Conservation (phyloP, 495 filamentous ascomycete genomes). For the Physcia stellaris region DNA sequence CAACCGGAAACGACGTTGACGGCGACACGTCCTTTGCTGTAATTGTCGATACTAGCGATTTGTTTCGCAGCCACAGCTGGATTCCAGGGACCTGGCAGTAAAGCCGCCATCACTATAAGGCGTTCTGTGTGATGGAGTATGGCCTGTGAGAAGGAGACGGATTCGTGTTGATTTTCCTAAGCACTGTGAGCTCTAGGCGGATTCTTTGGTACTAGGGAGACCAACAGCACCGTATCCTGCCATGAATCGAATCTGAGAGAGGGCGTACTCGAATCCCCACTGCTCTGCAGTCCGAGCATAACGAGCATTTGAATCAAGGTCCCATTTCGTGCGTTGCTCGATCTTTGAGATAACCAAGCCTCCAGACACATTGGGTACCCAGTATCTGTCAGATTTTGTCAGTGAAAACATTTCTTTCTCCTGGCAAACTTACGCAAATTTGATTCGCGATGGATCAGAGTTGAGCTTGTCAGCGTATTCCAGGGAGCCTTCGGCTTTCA, state of each 20-base stretch:
- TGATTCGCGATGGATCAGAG: constrained; percentile 16
- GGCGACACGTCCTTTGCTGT: constrained; percentile 29
- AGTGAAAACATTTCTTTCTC: not conserved
- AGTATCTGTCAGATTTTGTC: constrained; percentile 19
- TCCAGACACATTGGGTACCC: constrained; percentile 37
- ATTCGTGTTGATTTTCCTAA: constrained; percentile 31
- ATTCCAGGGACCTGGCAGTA: constrained; percentile 36
- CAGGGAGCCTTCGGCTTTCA: not conserved
- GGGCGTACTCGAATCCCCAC: constrained; percentile 32
- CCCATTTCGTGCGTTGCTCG: constrained; percentile 31
- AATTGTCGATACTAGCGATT: constrained; percentile 35
- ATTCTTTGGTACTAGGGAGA: not conserved
- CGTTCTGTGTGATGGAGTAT: constrained; percentile 27
- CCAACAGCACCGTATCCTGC: constrained; percentile 31
- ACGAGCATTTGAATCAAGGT: constrained; percentile 27
- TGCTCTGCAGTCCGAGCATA: constrained; percentile 32
- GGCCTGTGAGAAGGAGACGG: constrained; percentile 34
- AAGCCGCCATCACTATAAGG: constrained; percentile 33
- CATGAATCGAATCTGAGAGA: constrained; percentile 36
- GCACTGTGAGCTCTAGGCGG: not conserved
- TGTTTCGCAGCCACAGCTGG: constrained; percentile 36
- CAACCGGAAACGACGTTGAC: constrained; percentile 36
- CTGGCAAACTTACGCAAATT: constrained; percentile 16
- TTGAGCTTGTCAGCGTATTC: constrained; percentile 20
- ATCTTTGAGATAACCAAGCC: constrained; percentile 35